Base-by-base conservation (phyloP, 2,329 filamentous ascomycete genomes). In the Cercospora berteroae region DNA sequence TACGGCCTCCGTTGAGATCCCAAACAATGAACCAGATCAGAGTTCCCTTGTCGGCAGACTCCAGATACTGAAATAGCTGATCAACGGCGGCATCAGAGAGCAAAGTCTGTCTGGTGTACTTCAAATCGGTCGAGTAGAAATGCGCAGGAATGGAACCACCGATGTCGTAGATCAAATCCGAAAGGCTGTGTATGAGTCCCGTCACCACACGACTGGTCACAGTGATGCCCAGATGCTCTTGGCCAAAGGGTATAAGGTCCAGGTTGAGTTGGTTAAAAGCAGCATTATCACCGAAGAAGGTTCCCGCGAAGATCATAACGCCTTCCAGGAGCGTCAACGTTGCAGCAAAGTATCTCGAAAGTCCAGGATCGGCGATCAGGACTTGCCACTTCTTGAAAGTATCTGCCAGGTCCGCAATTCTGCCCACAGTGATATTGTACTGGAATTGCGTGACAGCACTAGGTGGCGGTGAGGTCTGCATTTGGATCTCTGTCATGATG, bases 401-500 rank as follows among this genome's bases (percentile, higher is more conserved):
- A 61, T 67, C 59, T 33, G 71, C 67, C 44, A 71, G 44, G 18
- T 65, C 66, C n/a, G 66, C 65, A 13, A 66, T 64, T 7, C 44
- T 64, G 20, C 69, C 67, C 12, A 60, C 65, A 13, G 71, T 71
- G 60, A 71, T 70, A 50, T 69, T 67, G 64, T 66, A 73, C 33
- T 69, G 69, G 57, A 69, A 71, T 44, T 69, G 67, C 31, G 70
- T 69, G 16, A 65, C 66, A 20, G 68, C 63, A 8, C 70, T 68
- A 8, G 72, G 70, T 4, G 71, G 64, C 10, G 71, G 66, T 31
- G 78, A 72, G 9, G 71, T 77, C 33, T 73, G 63, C 62, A 74
- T 68, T 10, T 59, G 65, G 52, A 74, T 74, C 29, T 67, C 58
- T n/a, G 74, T 77, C 36, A 75, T 70, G 56, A 77, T 71, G n/a